Base-by-base conservation (phyloP, 169 alveolate genomes). In the Cryptosporidium parvum region DNA sequence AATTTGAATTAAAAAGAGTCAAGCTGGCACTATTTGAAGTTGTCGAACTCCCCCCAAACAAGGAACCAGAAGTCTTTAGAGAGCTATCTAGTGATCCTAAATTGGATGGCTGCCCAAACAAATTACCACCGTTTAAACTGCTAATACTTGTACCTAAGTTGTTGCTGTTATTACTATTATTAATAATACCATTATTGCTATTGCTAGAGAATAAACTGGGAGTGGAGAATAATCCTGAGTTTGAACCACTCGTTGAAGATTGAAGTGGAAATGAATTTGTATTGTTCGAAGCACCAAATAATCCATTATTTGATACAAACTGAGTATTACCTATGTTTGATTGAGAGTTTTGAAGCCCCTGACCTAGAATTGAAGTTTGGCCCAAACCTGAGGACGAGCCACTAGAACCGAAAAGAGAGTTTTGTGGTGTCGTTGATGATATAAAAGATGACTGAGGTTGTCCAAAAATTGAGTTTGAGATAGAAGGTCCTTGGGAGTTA, bases 381-480 rank as follows among this genome's bases (percentile, higher is more conserved):
- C 69, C 75, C 23, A 73, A 73, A 73, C 39, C 65, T 23, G 73
- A 31, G 33, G 84, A 29, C 26, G 73, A 23, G n/a, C 29, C 37
- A 6, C 26, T 65, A 9, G 89, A 62, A 51, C 68, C 45, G 33
- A 59, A 23, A 14, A 80, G 59, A 4, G 75, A 65, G 3, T 31
- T 26, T n/a, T 65, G 72, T 65, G 56, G 56, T 1, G 72, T 31
- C 3, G 44, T 33, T 31, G 72, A 65, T 3, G 52, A 10, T 31
- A 37, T 7, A 65, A 65, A 37, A 8, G 72, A 31, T 29, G 72
- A 23, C 26, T 59, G 73, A 42, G 89, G 48, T 44, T 80, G 75
- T 2, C 89, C 89, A 80, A 80, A 80, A 23, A 80, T 44, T 6
- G 89, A 80, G 35, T 42, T 80, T 14, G 89, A 39, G 23, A 45